Evolutionary conservation across 2,329 filamentous ascomycete genomes (phyloP), one percentile per base, ranked within the genome.

Genomic region (Xylaria sp.): DNA sequence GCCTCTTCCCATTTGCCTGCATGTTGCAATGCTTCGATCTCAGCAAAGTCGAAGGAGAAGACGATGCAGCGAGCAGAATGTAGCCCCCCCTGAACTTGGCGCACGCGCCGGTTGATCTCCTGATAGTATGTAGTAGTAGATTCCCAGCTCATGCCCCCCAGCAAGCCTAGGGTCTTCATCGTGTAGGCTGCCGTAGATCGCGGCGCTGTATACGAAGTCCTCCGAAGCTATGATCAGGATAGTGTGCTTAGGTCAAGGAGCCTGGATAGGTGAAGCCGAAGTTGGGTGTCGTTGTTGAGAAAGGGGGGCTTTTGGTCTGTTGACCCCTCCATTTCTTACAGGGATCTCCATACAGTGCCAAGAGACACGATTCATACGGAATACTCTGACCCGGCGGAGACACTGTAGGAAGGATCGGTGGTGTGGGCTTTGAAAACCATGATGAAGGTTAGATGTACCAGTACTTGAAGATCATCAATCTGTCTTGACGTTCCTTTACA

Each of bases 101-200:
- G 70, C 41, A 73, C 72, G 48, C 61, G 72, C 28, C 66, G 55
- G 63, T 73, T 72, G 65, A 73, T 71, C 61, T 69, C 62, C 46
- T 72, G 63, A 66, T 73, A 73, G 64, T 73, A 72, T 32, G 68
- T 72, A 7, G 65, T 65, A 15, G 72, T 73, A 18, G 72, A 72
- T 50, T 72, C 69, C 68, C 68, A 73, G 59, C 69, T 73, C 72
- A 73, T 73, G 41, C 72, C 72, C 28, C 72, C 72, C 7, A 73
- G 56, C n/a, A 72, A 54, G 56, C 72, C 72, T 41, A 71, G 50
- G 15, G 67, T 71, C 67, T 70, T 71, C 70, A 67, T 70, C 15
- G 25, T 67, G 55, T 28, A 13, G 2, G 12, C 46, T 28, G 15
- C 25, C 28, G 37, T 44, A 12, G n/a, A 57, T 65, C 10, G 50